Conservation (phyloP, 768 basidiomycete species). For the Leccinum truebloodii region DNA sequence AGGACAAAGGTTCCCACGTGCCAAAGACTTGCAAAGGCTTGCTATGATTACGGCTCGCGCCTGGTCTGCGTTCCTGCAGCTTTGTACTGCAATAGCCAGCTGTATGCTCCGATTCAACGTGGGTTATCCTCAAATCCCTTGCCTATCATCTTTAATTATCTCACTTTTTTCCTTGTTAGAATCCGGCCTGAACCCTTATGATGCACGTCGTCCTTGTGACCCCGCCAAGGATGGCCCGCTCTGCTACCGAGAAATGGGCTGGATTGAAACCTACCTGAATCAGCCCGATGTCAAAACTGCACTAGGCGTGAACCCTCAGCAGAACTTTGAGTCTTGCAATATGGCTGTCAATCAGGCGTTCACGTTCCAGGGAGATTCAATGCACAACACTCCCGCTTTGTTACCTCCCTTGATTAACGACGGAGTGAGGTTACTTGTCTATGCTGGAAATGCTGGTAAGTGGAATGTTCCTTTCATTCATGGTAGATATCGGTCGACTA, state of each 20-base stretch:
- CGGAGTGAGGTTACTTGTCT: constrained; percentile 83
- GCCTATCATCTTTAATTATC: neutral
- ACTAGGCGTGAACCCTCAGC: constrained; percentile 66
- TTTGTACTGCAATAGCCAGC: constrained; percentile 77
- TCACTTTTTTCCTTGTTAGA: constrained; percentile 37
- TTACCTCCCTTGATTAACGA: constrained; percentile 80
- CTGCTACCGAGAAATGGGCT: constrained; percentile 79
- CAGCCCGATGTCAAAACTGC: constrained; percentile 71
- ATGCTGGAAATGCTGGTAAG: constrained; percentile 83
- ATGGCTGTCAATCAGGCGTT: constrained; percentile 82
- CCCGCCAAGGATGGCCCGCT: constrained; percentile 64
- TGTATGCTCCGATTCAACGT: constrained; percentile 74
- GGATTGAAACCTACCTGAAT: constrained; percentile 92
- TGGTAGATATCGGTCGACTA: constrained; percentile 8
- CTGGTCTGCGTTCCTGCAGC: constrained; percentile 73
- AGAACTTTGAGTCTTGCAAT: constrained; percentile 71
- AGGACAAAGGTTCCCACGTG: constrained; percentile 70
- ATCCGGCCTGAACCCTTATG: constrained; percentile 86
- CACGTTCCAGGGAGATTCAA: constrained; percentile 77
- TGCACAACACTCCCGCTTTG: constrained; percentile 78
- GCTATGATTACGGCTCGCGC: constrained; percentile 60
- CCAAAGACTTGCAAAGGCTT: constrained; percentile 68
- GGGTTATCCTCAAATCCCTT: constrained; percentile 25
- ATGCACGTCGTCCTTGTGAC: constrained; percentile 79
- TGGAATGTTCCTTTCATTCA: constrained; percentile 6